Evolutionary conservation across 2,329 filamentous ascomycete species (phyloP).

Genomic region (Raffaelea ambrosiae): DNA sequence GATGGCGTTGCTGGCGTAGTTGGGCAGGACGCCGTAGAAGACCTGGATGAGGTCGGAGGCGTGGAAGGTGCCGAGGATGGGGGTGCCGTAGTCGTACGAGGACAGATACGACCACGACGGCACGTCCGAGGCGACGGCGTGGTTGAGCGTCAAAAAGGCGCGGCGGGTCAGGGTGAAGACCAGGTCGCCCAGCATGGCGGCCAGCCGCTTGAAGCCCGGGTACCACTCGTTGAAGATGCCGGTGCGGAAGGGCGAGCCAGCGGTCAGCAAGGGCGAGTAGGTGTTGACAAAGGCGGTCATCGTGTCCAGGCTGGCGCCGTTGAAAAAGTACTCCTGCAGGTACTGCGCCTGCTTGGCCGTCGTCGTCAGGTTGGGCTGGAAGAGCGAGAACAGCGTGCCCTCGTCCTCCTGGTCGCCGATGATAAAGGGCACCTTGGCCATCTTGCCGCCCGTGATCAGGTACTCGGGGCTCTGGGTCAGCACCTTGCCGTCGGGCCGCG

Average conservation of each 20-base stretch:
- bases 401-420: constrained; percentile 75
- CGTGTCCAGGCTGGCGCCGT: constrained; percentile 38
- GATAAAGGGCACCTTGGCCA: constrained; percentile 40
- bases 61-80: constrained; percentile 70
- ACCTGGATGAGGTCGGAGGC: constrained; percentile 60
- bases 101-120: constrained; percentile 68
- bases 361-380: constrained; percentile 56
- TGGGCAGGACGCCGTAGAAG: constrained; percentile 55
- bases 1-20: constrained; percentile 51
- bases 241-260: constrained; percentile 67
- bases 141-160: constrained; percentile 44
- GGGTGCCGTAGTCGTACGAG: constrained; percentile 62
- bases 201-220: constrained; percentile 68
- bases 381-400: constrained; percentile 65
- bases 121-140: constrained; percentile 42
- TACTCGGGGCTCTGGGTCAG: constrained; percentile 56
- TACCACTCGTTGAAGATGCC: constrained; percentile 61
- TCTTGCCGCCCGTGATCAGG: constrained; percentile 40
- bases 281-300: constrained; percentile 50
- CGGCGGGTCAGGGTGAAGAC: constrained; percentile 67
- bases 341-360: constrained; percentile 53
- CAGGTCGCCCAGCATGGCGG: constrained; percentile 67
- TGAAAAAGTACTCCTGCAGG: constrained; percentile 51
- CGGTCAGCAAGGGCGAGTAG: constrained; percentile 48
- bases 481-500: constrained; percentile 59